These are phyloP conservation scores for Zoysia matrella DNA, from an alignment of 202 grass and related monocot species.

Conservation along the genomic window DNA sequence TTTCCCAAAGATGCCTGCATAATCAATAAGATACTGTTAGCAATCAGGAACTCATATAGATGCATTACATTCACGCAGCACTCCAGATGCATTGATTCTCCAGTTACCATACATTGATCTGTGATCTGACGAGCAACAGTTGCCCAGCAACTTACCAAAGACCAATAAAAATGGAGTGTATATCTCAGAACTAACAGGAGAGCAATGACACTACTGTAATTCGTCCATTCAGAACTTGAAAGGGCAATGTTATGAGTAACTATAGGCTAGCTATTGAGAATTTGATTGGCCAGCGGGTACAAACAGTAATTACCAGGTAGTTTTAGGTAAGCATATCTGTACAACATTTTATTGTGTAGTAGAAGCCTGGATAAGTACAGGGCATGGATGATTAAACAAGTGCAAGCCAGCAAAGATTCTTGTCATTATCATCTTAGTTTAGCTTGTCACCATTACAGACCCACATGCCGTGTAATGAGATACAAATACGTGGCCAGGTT, in stretches of 20 bases:
- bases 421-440: conserved; percentile 32
- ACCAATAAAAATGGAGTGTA: background rate
- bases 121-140: background rate
- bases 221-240: conserved; percentile 12
- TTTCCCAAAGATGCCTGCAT: conserved; percentile 47
- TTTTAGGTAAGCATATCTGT: conserved; percentile 3
- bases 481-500: conserved; percentile 8
- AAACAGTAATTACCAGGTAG: conserved; percentile 22
- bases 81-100: conserved; percentile 8
- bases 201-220: background rate
- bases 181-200: conserved; percentile 15
- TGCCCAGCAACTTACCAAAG: background rate
- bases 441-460: conserved; percentile 42
- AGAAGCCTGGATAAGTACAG: conserved; percentile 27
- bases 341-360: conserved; percentile 18
- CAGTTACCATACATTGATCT: conserved; percentile 16
- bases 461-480: conserved; percentile 33
- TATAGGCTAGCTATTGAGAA: background rate
- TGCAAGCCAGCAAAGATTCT: conserved; percentile 45
- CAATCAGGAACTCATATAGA: background rate
- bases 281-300: conserved; percentile 30
- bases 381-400: conserved; percentile 47
- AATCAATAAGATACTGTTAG: background rate
- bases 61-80: conserved; percentile 19
- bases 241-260: background rate